A percentile compares a stretch with the other conserved stretches of the same genome.
Evolutionary conservation across 2,329 filamentous ascomycete genomes (phyloP).

Genomic region (Monilinia fructigena): DNA sequence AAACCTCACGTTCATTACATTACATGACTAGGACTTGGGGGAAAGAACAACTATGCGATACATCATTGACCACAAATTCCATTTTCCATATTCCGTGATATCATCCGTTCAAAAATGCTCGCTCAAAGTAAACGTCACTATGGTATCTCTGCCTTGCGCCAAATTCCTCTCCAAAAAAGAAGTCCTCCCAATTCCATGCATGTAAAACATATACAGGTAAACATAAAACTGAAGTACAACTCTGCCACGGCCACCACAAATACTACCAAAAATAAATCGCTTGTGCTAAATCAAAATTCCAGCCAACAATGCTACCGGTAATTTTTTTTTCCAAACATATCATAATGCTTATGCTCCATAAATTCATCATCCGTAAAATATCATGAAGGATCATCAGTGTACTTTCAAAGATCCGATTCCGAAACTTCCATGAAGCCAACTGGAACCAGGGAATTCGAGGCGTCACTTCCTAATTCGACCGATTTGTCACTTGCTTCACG

Average conservation of each 20-base stretch:
- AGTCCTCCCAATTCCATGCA: background rate
- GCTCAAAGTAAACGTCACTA: background rate
- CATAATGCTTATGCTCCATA: background rate
- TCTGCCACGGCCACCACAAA: background rate
- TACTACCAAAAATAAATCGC: background rate
- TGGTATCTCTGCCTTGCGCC: constrained; percentile 15
- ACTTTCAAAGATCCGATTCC: background rate
- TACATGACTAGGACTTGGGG: no score
- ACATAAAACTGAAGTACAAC: background rate
- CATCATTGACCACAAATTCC: background rate
- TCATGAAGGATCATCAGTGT: no score
- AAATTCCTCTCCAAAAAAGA: background rate
- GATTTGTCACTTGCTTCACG: constrained; percentile 20
- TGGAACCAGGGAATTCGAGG: background rate
- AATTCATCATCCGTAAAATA: background rate
- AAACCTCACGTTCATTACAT: no score
- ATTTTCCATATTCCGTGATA: constrained; percentile 1
- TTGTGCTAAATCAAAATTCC: background rate
- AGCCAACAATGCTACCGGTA: background rate
- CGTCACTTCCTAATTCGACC: constrained; percentile 13
- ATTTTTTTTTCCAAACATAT: background rate
- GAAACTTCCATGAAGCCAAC: background rate
- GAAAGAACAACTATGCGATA: background rate
- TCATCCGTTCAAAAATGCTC: constrained; percentile 1
- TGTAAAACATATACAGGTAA: background rate